Percentiles rank a stretch among this genome's conserved stretches.
Conservation (phyloP, 139 green algal genomes). For the Tetraselmis chui region DNA sequence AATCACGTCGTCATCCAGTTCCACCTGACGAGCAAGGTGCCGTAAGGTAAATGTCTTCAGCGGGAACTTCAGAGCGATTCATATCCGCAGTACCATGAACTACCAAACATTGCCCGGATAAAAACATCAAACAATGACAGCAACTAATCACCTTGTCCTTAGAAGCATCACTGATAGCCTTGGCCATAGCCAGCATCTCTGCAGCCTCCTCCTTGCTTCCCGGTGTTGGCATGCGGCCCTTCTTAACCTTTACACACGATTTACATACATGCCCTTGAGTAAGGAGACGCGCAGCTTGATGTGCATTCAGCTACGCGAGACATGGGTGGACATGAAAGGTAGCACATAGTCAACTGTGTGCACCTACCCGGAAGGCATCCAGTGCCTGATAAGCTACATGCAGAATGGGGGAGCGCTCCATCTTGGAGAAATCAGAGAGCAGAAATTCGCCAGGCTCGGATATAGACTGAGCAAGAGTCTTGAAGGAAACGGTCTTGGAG, state of each 20-base stretch:
- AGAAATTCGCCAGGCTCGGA: conserved; percentile 88
- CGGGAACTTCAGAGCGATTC: too few species aligned
- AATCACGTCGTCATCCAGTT: conserved; percentile 47
- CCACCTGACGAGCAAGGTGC: conserved; percentile 20
- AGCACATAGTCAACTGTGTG: too few species aligned
- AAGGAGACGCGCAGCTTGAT: too few species aligned
- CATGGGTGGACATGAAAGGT: too few species aligned
- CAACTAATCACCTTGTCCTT: conserved; percentile 14
- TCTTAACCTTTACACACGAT: conserved; percentile 47
- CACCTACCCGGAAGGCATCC: conserved; percentile 63
- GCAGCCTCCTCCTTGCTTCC: conserved; percentile 60
- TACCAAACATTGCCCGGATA: too few species aligned
- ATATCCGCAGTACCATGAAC: too few species aligned
- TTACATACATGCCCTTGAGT: too few species aligned
- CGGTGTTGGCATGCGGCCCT: conserved; percentile 50
- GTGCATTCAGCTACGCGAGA: too few species aligned
- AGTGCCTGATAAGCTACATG: conserved; percentile 92
- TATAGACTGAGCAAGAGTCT: conserved; percentile 60
- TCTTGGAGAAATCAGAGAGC: conserved; percentile 92
- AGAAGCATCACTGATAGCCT: conserved; percentile 46
- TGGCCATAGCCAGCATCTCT: conserved; percentile 49
- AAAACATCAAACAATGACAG: too few species aligned
- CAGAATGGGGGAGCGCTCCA: conserved; percentile 82
- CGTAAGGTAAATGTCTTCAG: too few species aligned
- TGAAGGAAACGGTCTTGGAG: conserved; percentile 79